Evolutionary conservation across 176 grass and related monocot genomes (phyloP).

Genomic region (Luzula sylvatica): DNA sequence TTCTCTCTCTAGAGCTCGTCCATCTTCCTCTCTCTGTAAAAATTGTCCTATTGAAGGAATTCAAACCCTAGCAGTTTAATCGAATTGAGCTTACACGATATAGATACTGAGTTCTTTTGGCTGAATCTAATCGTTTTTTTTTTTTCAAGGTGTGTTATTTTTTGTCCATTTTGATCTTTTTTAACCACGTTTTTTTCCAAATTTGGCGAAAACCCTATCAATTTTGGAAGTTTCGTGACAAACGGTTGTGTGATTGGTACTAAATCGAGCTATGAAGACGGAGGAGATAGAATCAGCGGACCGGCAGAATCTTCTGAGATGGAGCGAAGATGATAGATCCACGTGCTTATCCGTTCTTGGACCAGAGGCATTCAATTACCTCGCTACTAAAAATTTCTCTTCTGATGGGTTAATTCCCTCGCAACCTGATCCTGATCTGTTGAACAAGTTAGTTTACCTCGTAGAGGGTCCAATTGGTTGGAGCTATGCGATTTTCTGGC

Average conservation of each 20-base stretch:
- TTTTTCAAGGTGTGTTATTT: not conserved
- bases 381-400: constrained; percentile 45
- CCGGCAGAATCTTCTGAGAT: constrained; percentile 16
- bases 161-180: not conserved
- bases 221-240: not conserved
- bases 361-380: constrained; percentile 64
- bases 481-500: constrained; percentile 98
- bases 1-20: not conserved
- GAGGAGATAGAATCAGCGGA: constrained; percentile 17
- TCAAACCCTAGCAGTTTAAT: not conserved
- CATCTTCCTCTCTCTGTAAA: not conserved
- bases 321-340: constrained; percentile 62
- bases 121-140: not conserved
- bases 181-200: not conserved
- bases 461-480: constrained; percentile 70
- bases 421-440: constrained; percentile 47
- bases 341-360: constrained; percentile 54
- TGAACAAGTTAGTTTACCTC: constrained; percentile 76
- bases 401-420: constrained; percentile 57
- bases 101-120: not conserved
- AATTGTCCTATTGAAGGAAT: constrained; percentile 12
- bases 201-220: not conserved
- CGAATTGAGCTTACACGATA: not conserved
- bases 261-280: constrained; percentile 6
- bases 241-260: not conserved